Evolutionary conservation across 2,329 filamentous ascomycete genomes (phyloP), one percentile per base, ranked within the genome.

Genomic region (Fusarium humuli): DNA sequence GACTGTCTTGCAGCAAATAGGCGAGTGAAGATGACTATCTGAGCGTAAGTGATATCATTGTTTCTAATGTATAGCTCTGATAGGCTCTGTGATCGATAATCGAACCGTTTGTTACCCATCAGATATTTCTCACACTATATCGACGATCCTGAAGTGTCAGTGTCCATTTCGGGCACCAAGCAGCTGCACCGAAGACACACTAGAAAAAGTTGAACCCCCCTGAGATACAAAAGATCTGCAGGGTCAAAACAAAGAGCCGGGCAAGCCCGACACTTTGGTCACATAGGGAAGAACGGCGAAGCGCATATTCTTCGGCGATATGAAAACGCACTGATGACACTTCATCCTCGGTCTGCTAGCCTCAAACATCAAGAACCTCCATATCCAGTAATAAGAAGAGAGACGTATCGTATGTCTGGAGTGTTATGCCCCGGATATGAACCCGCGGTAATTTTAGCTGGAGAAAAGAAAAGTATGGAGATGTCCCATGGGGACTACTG

Each of bases 401-500:
- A 34, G 46, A 62, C 53, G 42, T 65, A 60, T 71, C 53, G 42
- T 65, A 60, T 71, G 59, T 67, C 67, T 73, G 72, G 67, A 74
- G 69, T 50, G 27, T 37, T 12, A 37, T 29, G 57, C 69, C 69
- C 58, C 61, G 58, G 65, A 65, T 37, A 37, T 61, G 34, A 57
- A 34, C 50, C 52, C 57, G 57, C 49, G 42, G 42, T 42, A 48
- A 64, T 52, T 55, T 62, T 37, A 37, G 46, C 47, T 64, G 61
- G 50, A 45, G 52, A 37, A 37, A 25, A 18, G 47, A 23, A 50
- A 25, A 52, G 32, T 44, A 65, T 61, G 57, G 58, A 69, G 53
- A 46, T 70, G 60, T 74, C 72, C 72, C 70, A 70, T 55, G 72
- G 72, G 72, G 65, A 70, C 57, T 55, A 63, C 20, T 59, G 52